phyloP scores from a whole-genome alignment of 805 yeast species.

The Suhomyces sp. region DNA sequence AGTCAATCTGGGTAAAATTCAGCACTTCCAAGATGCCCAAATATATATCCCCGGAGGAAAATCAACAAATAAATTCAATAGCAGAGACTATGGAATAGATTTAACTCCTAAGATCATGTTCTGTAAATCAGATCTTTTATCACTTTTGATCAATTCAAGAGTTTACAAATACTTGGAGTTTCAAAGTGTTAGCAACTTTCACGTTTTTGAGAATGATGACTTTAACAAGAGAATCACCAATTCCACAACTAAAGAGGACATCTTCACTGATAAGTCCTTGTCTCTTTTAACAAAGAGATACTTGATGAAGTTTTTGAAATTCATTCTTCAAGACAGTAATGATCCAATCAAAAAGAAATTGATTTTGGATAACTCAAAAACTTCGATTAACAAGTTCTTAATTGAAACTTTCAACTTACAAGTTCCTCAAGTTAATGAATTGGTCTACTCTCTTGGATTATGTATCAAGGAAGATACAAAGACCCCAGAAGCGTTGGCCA shows the following conservation, averaged over 20 bases:
- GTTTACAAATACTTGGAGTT: conserved; percentile 92
- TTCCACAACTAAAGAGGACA: conserved; percentile 76
- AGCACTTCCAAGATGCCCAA: conserved; percentile 66
- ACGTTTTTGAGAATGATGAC: conserved; percentile 88
- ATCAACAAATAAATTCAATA: conserved; percentile 51
- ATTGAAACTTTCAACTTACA: conserved; percentile 66
- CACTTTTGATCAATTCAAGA: conserved; percentile 75
- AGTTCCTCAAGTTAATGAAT: conserved; percentile 73
- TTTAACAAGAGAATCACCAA: conserved; percentile 79
- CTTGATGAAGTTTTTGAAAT: conserved; percentile 89
- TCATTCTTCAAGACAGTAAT: conserved; percentile 57
- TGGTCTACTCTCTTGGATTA: conserved; percentile 83
- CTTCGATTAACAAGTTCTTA: conserved; percentile 61
- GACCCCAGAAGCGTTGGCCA: conserved; percentile 72
- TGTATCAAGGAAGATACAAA: conserved; percentile 58
- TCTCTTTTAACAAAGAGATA: conserved; percentile 74
- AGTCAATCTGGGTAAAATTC: conserved; percentile 51
- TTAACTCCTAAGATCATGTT: conserved; percentile 83
- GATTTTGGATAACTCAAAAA: conserved; percentile 55
- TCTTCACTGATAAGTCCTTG: conserved; percentile 83
- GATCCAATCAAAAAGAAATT: conserved; percentile 61
- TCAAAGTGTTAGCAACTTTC: conserved; percentile 84
- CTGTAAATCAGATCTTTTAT: conserved; percentile 84
- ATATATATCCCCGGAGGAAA: conserved; percentile 67
- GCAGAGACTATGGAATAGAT: conserved; percentile 84